These are phyloP conservation scores for Tolypocladium amazonense DNA, from an alignment of 2,329 filamentous ascomycete species.

Conservation along the genomic window DNA sequence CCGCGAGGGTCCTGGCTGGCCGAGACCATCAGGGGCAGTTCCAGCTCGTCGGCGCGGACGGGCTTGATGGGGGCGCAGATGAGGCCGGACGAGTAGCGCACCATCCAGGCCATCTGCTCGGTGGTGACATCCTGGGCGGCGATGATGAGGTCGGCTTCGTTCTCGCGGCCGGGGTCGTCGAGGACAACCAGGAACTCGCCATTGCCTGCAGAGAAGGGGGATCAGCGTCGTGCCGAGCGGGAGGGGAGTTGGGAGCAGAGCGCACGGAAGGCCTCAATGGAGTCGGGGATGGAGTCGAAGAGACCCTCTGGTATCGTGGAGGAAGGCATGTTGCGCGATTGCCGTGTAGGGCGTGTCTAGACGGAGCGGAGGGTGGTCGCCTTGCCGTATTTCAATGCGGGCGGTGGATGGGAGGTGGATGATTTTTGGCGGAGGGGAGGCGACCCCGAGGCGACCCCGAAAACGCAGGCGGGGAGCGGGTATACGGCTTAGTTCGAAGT, in stretches of 20 bases:
- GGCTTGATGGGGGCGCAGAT: conserved; percentile 80
- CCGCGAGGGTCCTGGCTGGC: conserved; percentile 68
- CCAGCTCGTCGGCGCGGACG: conserved; percentile 56
- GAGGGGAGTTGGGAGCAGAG: conserved; percentile 4
- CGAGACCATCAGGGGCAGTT: conserved; percentile 81
- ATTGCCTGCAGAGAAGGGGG: conserved; percentile 36
- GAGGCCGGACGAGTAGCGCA: conserved; percentile 81
- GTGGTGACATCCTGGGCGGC: conserved; percentile 76
- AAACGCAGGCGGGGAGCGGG: neutral
- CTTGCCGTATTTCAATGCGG: neutral
- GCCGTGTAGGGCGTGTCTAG: neutral
- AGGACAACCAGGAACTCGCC: conserved; percentile 95
- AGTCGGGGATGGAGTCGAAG: conserved; percentile 56
- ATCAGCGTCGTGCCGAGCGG: conserved; percentile 2
- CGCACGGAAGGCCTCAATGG: conserved; percentile 55
- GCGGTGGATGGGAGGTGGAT: neutral
- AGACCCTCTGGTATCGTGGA: conserved; percentile 37
- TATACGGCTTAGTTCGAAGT: neutral
- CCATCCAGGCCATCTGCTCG: conserved; percentile 90
- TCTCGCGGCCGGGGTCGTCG: conserved; percentile 85
- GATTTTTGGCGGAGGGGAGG: neutral
- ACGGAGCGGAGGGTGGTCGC: neutral
- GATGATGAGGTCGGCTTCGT: conserved; percentile 97
- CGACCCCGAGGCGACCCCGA: neutral
- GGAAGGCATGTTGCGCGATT: conserved; percentile 32